Evolutionary conservation across 2,329 filamentous ascomycete genomes (phyloP), one percentile per base, ranked within the genome.

Genomic region (Microcyclospora tardicrescens): DNA sequence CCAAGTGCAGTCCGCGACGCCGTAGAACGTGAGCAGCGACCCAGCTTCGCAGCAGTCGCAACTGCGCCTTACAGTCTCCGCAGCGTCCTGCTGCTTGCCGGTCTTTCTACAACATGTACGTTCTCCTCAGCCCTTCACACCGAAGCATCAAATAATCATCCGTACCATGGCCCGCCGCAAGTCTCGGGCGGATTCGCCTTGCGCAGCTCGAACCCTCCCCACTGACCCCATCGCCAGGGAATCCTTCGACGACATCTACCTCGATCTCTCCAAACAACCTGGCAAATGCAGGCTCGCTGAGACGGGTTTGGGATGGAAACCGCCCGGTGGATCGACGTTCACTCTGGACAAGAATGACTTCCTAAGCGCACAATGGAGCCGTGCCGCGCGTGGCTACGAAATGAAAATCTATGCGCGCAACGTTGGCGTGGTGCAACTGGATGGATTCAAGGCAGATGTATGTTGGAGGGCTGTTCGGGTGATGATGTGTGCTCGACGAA

Each of bases 221-320:
- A 24, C 19, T 24, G 19, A 24, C 19, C 19, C 19, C 19, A 24
- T 8, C 19, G 8, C 19, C 19, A 79, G 74, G 73, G 91, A 98
- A 76, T 91, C 81, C 59, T 98, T 98, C 66, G 89, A 96, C 60
- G 86, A 85, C 65, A 94, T 96, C 66, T 87, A 91, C 65, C 77
- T 98, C 54, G 89, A 98, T 61, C 75, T 98, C 43, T 95, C 87
- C 54, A 91, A 86, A 63, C 81, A 91, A 63, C 75, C 79, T 42
- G 91, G 91, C 51, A 91, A 89, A 67, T 95, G 87, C 67, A 79
- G 91, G 58, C 87, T 98, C 56, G 87, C 89, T 46, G 89, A 96
- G 61, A 87, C 79, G 38, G 91, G 91, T 43, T 75, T 96, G 53
- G 91, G 89, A 39, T 98, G 93, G 93, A 94, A 93, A 64, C 85